Evolutionary conservation across 2,329 filamentous ascomycete genomes (phyloP).

Genomic region (Hypomyces rosellus): DNA sequence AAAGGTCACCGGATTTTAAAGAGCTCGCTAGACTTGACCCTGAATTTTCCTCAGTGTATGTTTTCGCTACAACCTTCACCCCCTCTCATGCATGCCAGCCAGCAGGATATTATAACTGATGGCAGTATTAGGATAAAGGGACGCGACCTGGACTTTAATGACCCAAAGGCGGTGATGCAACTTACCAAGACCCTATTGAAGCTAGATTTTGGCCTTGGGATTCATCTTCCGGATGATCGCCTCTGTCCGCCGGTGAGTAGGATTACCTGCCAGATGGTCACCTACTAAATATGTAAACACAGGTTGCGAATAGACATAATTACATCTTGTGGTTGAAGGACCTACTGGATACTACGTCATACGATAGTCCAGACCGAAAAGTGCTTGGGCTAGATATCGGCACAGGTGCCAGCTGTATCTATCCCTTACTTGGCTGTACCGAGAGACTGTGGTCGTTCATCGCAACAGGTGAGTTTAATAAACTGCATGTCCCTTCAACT

Average conservation of each 20-base stretch:
- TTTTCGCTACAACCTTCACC: neutral
- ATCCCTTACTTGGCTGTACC: constrained; percentile 71
- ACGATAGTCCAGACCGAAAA: constrained; percentile 39
- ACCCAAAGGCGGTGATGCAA: constrained; percentile 70
- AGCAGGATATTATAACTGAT: neutral
- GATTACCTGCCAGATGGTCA: neutral
- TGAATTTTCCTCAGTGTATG: constrained; percentile 37
- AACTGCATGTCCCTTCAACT: too few species aligned
- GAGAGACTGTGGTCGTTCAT: constrained; percentile 69
- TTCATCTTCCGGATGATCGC: constrained; percentile 69
- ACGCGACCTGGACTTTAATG: constrained; percentile 68
- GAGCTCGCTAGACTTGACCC: constrained; percentile 34
- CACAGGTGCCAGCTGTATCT: constrained; percentile 86
- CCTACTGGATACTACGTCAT: constrained; percentile 66
- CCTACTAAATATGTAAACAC: neutral
- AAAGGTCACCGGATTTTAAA: constrained; percentile 36
- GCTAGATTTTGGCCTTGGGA: constrained; percentile 63
- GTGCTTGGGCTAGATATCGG: constrained; percentile 77
- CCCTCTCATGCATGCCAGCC: neutral
- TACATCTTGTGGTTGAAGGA: constrained; percentile 87
- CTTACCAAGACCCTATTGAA: constrained; percentile 74
- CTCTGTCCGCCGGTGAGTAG: constrained; percentile 73
- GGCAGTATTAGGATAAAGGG: constrained; percentile 19
- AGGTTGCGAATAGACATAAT: constrained; percentile 66
- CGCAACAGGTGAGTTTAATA: constrained; percentile 44